phyloP scores from a whole-genome alignment of 495 filamentous ascomycete genomes.

The Hyaloscypha finlandica region DNA sequence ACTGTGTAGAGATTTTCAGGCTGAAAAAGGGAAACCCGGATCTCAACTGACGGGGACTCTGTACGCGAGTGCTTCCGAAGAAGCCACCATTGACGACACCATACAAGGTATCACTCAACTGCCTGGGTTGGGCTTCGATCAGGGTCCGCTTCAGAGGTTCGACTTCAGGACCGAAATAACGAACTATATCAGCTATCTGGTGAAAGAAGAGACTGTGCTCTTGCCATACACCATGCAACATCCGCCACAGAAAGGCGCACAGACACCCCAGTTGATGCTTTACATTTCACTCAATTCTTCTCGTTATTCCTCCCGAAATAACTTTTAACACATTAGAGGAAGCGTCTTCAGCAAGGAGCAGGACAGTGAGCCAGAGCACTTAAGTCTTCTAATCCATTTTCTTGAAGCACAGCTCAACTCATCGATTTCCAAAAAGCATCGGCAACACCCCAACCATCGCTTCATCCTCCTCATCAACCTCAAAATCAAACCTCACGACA shows the following conservation, averaged over 20 bases:
- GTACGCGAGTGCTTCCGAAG: conserved; percentile 6
- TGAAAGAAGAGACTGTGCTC: conserved; percentile 15
- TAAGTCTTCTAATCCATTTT: not conserved
- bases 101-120: conserved; percentile 8
- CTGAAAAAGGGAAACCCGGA: not conserved
- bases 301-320: too few relatives aligned
- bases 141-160: not conserved
- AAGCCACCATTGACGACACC: conserved; percentile 17
- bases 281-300: not conserved
- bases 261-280: not conserved
- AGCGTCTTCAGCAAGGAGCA: too few relatives aligned
- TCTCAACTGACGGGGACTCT: not conserved
- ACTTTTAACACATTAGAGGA: too few relatives aligned
- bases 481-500: conserved; percentile 52
- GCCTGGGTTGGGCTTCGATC: not conserved
- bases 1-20: conserved; percentile 1
- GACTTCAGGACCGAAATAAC: not conserved
- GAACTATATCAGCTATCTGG: conserved; percentile 26
- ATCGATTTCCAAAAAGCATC: not conserved
- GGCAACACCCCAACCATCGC: conserved; percentile 20
- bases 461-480: conserved; percentile 45
- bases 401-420: not conserved
- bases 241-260: not conserved
- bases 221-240: conserved; percentile 2
- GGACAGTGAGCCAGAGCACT: not conserved